Evolutionary conservation across 129 eudicot genomes (phyloP), one percentile per base, ranked within the genome.

Genomic region (Scalesia atractyloides): DNA sequence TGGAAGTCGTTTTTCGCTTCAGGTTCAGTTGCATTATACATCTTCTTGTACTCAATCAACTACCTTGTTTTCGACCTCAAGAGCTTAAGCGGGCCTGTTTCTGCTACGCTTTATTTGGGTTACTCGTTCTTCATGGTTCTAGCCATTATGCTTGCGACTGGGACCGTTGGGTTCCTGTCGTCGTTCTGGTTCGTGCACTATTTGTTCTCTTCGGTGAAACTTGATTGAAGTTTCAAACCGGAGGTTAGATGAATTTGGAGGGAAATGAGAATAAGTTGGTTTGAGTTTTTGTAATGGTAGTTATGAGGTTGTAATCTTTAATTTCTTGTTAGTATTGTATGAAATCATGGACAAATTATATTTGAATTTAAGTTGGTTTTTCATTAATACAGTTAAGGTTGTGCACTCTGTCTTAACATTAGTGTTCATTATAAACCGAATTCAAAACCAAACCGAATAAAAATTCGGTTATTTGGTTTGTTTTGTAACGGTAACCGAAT

Each of bases 1-100:
- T 90, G 97, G 94, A 90, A 90, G 80, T 87, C 97, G 2, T 90
- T 90, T 83, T 90, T 90, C 43, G 97, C 94, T 64, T 90, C 97
- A 6, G 97, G 97, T 10, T 90, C 97, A 2, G 97, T 90, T 56
- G 97, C 97, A 3, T 73, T 90, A 5, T 90, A 90, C 84, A 87
- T 85, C 70, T 87, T 90, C 81, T 70, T 90, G 52, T 90, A 90
- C 82, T 87, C 96, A 15, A 22, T 90, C 5, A 90, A 90, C 83
- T 90, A 90, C 77, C 87, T 90, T 46, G 79, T 90, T 48, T 90
- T 90, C 16, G 91, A 87, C 47, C 89, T 90, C 18, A 90, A 87
- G 86, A 90, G 91, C 69, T 59, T 90, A 74, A 90, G 93, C 47
- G 97, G 97, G 20, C 97, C 97, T 18, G 89, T 90, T 64, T 90